phyloP scores from a whole-genome alignment of 2,329 filamentous ascomycete species.

The Cladosporium sp. region DNA sequence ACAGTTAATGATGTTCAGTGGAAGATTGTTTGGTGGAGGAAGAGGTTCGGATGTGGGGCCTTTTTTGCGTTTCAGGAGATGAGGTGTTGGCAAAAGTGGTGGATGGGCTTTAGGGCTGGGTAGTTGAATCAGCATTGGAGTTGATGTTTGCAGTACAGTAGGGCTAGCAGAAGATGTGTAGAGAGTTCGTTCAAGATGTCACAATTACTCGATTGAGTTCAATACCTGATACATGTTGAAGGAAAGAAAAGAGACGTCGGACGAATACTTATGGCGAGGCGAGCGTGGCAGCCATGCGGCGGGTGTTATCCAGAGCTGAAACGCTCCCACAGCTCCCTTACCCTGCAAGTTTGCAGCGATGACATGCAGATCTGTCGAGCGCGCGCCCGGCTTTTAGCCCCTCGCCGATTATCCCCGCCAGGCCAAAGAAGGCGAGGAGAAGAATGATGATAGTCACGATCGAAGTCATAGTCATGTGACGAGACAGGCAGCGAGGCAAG shows the following conservation, averaged over 20 bases:
- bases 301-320: neutral
- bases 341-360: neutral
- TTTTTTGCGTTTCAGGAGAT: constrained; percentile 5
- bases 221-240: neutral
- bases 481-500: neutral
- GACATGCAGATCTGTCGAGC: constrained; percentile 1
- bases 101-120: neutral
- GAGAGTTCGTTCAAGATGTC: neutral
- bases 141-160: no score
- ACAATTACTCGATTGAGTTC: neutral
- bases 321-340: neutral
- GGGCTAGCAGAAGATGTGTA: neutral
- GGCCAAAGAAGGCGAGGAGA: neutral
- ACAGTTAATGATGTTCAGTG: neutral
- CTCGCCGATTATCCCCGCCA: neutral
- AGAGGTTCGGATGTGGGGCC: neutral
- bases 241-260: neutral
- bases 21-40: neutral
- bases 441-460: neutral
- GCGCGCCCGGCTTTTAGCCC: neutral
- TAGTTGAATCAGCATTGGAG: no score
- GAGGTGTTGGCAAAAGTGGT: constrained; percentile 5
- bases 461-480: neutral
- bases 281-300: neutral
- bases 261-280: neutral